Conservation (phyloP, 352 stramenopile species). For the Globisporangium cederbergense region DNA sequence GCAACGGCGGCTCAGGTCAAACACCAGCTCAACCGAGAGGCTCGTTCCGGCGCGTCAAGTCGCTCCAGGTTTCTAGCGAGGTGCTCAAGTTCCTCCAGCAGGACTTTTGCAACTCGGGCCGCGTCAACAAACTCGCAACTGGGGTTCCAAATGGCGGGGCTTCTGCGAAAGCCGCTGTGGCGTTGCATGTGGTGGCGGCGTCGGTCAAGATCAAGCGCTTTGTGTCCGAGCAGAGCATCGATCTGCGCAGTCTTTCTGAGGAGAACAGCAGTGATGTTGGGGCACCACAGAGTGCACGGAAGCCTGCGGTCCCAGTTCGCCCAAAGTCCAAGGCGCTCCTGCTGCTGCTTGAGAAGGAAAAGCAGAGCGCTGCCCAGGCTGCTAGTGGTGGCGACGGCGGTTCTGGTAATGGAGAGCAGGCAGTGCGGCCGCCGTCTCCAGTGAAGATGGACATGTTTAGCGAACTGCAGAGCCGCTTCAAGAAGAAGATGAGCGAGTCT, state of each 20-base stretch:
- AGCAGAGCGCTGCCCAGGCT: constrained; percentile 13
- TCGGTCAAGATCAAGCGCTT: constrained; percentile 18
- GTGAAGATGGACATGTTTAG: constrained; percentile 31
- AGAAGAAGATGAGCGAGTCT: constrained; percentile 3
- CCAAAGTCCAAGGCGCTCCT: constrained; percentile 56
- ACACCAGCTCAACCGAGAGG: constrained; percentile 3
- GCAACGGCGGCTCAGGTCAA: background rate
- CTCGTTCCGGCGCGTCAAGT: constrained; percentile 42
- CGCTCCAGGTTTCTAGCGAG: constrained; percentile 52
- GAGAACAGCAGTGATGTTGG: background rate
- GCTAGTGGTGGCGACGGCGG: background rate
- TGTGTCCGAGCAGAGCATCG: constrained; percentile 12
- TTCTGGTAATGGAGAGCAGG: background rate
- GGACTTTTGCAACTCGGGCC: constrained; percentile 58
- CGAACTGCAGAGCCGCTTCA: constrained; percentile 37
- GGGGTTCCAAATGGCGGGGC: background rate
- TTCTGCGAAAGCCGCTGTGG: background rate
- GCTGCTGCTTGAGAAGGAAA: constrained; percentile 33
- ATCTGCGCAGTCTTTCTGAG: constrained; percentile 1
- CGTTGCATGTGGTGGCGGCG: background rate
- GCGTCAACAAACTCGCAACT: constrained; percentile 12
- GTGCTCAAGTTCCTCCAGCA: constrained; percentile 70
- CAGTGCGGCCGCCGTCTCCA: constrained; percentile 2
- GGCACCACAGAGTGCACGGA: background rate
- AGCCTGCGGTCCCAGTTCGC: constrained; percentile 6